Evolutionary conservation across 1,139 yeast species (phyloP), one percentile per base, ranked within the genome.

Genomic region (Meyerozyma elateridarum): DNA sequence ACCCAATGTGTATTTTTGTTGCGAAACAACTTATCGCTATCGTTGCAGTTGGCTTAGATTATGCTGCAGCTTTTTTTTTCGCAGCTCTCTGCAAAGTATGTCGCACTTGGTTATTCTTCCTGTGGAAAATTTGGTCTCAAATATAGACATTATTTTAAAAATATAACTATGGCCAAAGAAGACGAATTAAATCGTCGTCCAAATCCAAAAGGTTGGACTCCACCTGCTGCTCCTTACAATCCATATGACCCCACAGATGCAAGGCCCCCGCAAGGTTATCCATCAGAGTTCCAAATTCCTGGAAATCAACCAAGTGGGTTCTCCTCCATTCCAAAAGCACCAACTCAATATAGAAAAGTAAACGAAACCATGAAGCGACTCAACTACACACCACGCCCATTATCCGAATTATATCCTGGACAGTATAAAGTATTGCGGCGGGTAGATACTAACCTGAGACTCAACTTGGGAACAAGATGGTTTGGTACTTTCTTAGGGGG

Each of bases 181-280:
- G 40, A 42, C 31, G 53, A 51, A 18, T 28, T 40, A 18, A 66
- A 71, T 26, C 67, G 93, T 62, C 62, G 88, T 38, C 85, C 93
- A 3, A 80, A 84, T 46, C 93, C 94, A 2, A 74, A 75, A 12
- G 91, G 91, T 0, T 84, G 94, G 94, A 72, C 72, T 0, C 85
- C 80, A 2, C 94, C 94, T 4, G 74, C 71, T 41, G 91, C 89
- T 2, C 91, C 91, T 0, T 85, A 84, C 51, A 85, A 85, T 45
- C 95, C 95, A 3, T 85, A 79, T 49, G 95, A 85, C 51, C 84
- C 91, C 0, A 59, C 74, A 0, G 95, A 85, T 52, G 54, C 64
- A 22, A 64, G 95, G 32, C 95, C 95, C 0, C 74, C 94, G 0
- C 79, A 77, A 50, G 94, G 95, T 2, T 85, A 85, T 43, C 95